Conservation (phyloP, 108 stramenopile species). For the Skeletonema grethae region DNA sequence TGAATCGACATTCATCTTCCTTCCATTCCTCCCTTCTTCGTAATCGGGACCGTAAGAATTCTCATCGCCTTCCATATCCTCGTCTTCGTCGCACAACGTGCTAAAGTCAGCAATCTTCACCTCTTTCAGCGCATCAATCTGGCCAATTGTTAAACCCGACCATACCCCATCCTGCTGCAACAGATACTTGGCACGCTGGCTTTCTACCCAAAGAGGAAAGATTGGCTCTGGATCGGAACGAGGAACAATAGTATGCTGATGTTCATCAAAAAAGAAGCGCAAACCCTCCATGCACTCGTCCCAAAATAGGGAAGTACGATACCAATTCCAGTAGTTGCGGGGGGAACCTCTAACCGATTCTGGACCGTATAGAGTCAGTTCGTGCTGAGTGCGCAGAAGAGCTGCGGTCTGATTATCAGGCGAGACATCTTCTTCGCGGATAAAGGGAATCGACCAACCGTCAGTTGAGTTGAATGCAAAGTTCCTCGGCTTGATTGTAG, state of each 20-base stretch:
- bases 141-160: conserved; percentile 26
- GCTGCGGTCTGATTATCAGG: conserved; percentile 21
- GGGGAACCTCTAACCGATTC: conserved; percentile 3
- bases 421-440: conserved; percentile 11
- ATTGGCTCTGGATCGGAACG: conserved; percentile 25
- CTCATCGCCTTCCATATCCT: not conserved
- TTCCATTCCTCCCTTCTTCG: not conserved
- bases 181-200: conserved; percentile 35
- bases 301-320: conserved; percentile 37
- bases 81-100: conserved; percentile 7
- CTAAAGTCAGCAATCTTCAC: conserved; percentile 26
- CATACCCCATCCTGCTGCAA: conserved; percentile 23
- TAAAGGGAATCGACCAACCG: conserved; percentile 1
- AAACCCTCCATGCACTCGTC: conserved; percentile 46
- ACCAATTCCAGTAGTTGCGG: not conserved
- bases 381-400: conserved; percentile 20
- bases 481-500: not conserved
- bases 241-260: conserved; percentile 41
- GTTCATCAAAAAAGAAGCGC: conserved; percentile 40
- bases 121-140: conserved; percentile 35
- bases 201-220: conserved; percentile 36
- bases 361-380: conserved; percentile 16
- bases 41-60: conserved; percentile 2
- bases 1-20: conserved; percentile 5
- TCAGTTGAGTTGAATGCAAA: conserved; percentile 1